Evolutionary conservation across 495 filamentous ascomycete genomes (phyloP), one percentile per base, ranked within the genome.

Genomic region (Aspergillus affinis): DNA sequence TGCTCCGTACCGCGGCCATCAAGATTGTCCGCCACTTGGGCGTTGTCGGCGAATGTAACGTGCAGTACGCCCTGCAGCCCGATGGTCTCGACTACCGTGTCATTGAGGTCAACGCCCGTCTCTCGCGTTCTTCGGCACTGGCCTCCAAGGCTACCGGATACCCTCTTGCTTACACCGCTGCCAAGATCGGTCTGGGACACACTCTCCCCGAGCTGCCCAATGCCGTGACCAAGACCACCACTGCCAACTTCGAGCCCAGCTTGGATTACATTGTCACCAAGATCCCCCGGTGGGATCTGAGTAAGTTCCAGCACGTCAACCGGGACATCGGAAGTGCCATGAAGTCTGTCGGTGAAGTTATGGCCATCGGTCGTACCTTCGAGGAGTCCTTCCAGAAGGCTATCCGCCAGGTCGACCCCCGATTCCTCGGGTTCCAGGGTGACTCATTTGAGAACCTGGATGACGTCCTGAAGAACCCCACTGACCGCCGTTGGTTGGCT

Each of bases 311-410:
- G 23, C 88, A 93, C 57, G 94, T 98, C 18, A 97, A 93, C 9
- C 97, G 92, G 4, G 86, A 92, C 74, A 87, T 98, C 6, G 91
- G 90, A 41, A 97, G 93, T 9, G 97, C 94, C 15, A 98, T 98
- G 94, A 98, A 98, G 89, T 96, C 91, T 81, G 92, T 98, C 48
- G 94, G 94, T 66, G 94, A 98, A 72, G 94, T 98, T 57, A 98
- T 98, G 94, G 92, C 89, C 66, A 97, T 98, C 66, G 94, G 94
- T 58, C 81, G 94, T 61, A 95, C 91, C 0, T 98, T 98, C 60
- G 94, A 98, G 74, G 94, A 98, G 76, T 94, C 94, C 15, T 97
- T 98, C 41, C 94, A 98, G 69, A 98, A 98, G 72, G 94, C 94
- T 21, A 98, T 98, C 66, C 86, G 94, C 30, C 87, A 91, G 20